Base-by-base conservation (phyloP, 2,329 filamentous ascomycete species). In the Penicillium sp. region DNA sequence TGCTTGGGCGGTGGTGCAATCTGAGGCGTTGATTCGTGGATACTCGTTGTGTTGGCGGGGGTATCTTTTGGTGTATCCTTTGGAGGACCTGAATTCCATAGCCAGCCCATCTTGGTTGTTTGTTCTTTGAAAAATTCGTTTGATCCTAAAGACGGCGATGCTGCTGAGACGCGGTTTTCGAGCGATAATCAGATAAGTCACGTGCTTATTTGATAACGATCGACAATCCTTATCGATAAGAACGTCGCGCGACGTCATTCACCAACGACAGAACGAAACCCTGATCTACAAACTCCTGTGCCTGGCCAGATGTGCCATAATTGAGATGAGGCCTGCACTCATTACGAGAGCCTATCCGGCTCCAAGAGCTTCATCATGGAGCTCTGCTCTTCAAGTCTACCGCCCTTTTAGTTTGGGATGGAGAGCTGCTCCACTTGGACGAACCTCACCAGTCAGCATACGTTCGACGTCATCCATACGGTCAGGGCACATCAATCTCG, bases 401-500 rank as follows among this genome's bases (percentile, higher is more conserved):
- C 53, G 56, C 43, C 51, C 38, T 22, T 51, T 11, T 56, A 52
- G 10, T 30, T 38, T 49, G 26, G 25, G 14, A 53, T 67, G 63
- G 63, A 65, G 65, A 66, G 33, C 54, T 19, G 43, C 59, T 64
- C 56, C 59, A 48, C 57, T 61, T 43, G 49, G 53, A 42, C 33
- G 54, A 55, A 58, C 26, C 51, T 37, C 58, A 10, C 42, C 52
- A 40, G 55, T 45, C 45, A 28, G 40, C 33, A 48, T 51, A 55
- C 64, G 69, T 77, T 58, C 76, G 82, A 11, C 86, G 84, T 55
- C 85, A 87, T 66, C 69, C 46, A 83, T 90, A 69, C 87, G 90
- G 65, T 87, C 87, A 10, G 94, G 95, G 0, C 93, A 97, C 70
- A 97, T 98, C 67, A 81, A 84, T n/a, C 84, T 90, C 11, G 84